Evolutionary conservation across 345 rosid species (phyloP), one percentile per base, ranked within the genome.

Genomic region (Eucalyptus marginata): DNA sequence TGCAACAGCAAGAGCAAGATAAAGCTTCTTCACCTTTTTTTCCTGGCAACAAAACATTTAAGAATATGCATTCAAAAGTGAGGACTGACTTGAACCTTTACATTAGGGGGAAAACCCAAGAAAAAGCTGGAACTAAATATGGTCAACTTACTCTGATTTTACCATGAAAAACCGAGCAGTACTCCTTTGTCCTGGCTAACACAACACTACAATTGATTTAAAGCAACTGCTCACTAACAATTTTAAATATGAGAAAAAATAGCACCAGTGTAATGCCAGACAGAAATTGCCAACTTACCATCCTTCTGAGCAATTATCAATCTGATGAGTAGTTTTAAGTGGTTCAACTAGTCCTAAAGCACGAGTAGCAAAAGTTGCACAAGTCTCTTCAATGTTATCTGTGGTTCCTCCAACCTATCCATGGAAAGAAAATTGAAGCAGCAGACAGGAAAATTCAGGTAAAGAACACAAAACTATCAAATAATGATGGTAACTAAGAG

Each of bases 221-320:
- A 52, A 85, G 49, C 87, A 88, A 91, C 9, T 71, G n/a, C 36
- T 36, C 59, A 76, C 62, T 36, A 81, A 80, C 51, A 43, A 62
- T 13, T 43, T 49, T 36, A 24, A 52, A 6, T 36, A 86, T 12
- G 31, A 46, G 3, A 81, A 89, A 49, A 49, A 87, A 13, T 43
- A 88, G 47, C 56, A 31, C 44, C 62, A 85, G 79, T 88, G 66
- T 10, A 56, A 20, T 64, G 33, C 33, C 80, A 27, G 49, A 86
- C 25, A n/a, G 36, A 56, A 59, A 83, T 87, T 33, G 27, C 87
- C 56, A 86, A 29, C 54, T 86, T 94, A 97, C 99, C 99, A 97
- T 92, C 99, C 99, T 92, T 96, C 99, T 80, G 99, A 94, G 93
- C 99, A 97, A 86, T 97, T 97, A 93, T 96, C 99, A 88, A 97